Conservation (phyloP, 495 filamentous ascomycete genomes). For the Polyplosphaeria fusca region DNA sequence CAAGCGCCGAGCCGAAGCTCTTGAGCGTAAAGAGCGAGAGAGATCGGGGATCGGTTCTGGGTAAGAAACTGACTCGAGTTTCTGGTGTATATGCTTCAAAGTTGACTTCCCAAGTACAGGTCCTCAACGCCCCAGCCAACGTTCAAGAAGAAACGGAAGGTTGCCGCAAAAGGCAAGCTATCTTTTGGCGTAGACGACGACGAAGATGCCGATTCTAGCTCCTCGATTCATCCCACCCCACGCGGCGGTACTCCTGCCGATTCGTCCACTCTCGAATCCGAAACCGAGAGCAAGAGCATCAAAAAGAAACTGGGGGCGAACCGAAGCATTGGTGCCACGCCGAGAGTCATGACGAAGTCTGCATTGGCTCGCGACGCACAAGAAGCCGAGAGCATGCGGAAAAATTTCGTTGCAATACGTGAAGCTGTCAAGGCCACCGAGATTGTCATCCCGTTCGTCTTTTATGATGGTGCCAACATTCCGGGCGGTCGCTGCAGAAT, state of each 20-base stretch:
- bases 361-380: constrained; percentile 76
- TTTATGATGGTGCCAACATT: constrained; percentile 97
- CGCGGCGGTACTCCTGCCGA: constrained; percentile 33
- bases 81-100: no score
- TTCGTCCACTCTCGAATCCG: constrained; percentile 43
- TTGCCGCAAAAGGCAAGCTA: constrained; percentile 61
- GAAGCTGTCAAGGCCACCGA: constrained; percentile 85
- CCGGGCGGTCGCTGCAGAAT: constrained; percentile 75
- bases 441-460: constrained; percentile 90
- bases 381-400: constrained; percentile 75
- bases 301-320: constrained; percentile 63
- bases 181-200: constrained; percentile 64
- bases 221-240: constrained; percentile 20
- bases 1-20: constrained; percentile 89
- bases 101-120: constrained; percentile 53
- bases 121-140: constrained; percentile 47
- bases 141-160: constrained; percentile 66
- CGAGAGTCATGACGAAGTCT: constrained; percentile 82
- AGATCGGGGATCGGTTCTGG: constrained; percentile 58
- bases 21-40: constrained; percentile 86
- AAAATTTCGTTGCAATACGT: constrained; percentile 80
- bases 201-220: constrained; percentile 40
- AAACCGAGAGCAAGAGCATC: constrained; percentile 41
- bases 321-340: constrained; percentile 61
- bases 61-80: no score